A percentile compares a stretch with the other conserved stretches of the same genome.
phyloP scores from a whole-genome alignment of 1,139 yeast genomes.

The Candida sanyaensis region DNA sequence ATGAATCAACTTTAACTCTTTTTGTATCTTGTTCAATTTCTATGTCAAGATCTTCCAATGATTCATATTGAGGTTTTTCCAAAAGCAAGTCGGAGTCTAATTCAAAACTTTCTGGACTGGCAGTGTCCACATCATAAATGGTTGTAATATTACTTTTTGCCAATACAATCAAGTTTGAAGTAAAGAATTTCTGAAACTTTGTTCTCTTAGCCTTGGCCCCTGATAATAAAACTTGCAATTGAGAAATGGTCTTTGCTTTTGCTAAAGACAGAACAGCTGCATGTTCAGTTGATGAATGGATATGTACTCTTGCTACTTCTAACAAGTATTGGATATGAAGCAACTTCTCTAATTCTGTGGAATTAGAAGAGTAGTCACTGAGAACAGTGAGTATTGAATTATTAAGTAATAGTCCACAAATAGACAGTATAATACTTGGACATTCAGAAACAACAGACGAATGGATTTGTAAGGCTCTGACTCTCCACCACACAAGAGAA shows the following conservation, averaged over 20 bases:
- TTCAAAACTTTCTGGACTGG: conserved; percentile 54
- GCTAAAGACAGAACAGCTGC: conserved; percentile 51
- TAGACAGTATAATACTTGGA: conserved; percentile 44
- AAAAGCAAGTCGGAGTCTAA: conserved; percentile 78
- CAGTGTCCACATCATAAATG: conserved; percentile 20
- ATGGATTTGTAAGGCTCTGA: conserved; percentile 65
- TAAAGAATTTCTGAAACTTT: conserved; percentile 70
- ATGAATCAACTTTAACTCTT: conserved; percentile 43
- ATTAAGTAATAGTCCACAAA: conserved; percentile 41
- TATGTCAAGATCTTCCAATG: conserved; percentile 52
- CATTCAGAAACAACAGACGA: conserved; percentile 62
- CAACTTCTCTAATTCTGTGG: conserved; percentile 29
- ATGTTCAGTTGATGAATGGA: conserved; percentile 63
- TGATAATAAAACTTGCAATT: conserved; percentile 66
- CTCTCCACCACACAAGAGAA: conserved; percentile 70
- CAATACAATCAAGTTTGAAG: conserved; percentile 75
- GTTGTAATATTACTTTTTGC: conserved; percentile 57
- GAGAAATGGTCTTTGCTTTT: conserved; percentile 58
- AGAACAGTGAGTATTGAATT: conserved; percentile 31
- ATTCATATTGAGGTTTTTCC: conserved; percentile 71
- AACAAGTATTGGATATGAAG: conserved; percentile 53
- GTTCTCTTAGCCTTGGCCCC: conserved; percentile 92
- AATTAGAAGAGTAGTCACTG: conserved; percentile 24
- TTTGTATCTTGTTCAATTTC: conserved; percentile 35
- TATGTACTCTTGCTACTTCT: conserved; percentile 66